These are phyloP conservation scores for Clonostachys rhizophaga DNA, from an alignment of 2,329 filamentous ascomycete species.

Conservation along the genomic window DNA sequence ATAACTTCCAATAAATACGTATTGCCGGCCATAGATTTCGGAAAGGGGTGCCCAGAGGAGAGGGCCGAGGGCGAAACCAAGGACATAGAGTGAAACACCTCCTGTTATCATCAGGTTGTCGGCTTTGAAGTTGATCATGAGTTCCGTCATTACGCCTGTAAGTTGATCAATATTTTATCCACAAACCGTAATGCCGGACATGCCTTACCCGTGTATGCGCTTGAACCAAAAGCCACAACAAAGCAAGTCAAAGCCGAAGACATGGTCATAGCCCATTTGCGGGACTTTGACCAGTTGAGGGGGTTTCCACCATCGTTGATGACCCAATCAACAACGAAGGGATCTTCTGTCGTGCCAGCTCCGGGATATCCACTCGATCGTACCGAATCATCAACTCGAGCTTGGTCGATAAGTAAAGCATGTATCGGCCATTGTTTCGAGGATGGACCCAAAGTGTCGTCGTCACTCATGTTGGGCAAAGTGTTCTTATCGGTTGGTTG, in stretches of 20 bases:
- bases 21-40: constrained; percentile 46
- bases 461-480: too few species aligned
- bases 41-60: constrained; percentile 40
- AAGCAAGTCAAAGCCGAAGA: constrained; percentile 58
- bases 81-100: constrained; percentile 7
- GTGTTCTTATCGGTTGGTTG: too few species aligned
- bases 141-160: too few species aligned
- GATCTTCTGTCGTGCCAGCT: constrained; percentile 57
- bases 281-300: constrained; percentile 43
- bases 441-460: too few species aligned
- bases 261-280: constrained; percentile 60
- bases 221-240: constrained; percentile 59
- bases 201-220: constrained; percentile 45
- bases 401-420: constrained; percentile 27
- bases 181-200: neutral
- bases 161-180: too few species aligned
- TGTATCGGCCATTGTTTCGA: too few species aligned
- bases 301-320: constrained; percentile 61
- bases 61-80: constrained; percentile 46
- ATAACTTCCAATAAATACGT: constrained; percentile 37
- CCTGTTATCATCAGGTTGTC: too few species aligned
- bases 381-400: constrained; percentile 45
- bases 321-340: constrained; percentile 60
- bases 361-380: constrained; percentile 37
- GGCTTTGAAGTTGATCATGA: too few species aligned